Base-by-base conservation (phyloP, 2,329 filamentous ascomycete genomes). In the Monilinia aucupariae region DNA sequence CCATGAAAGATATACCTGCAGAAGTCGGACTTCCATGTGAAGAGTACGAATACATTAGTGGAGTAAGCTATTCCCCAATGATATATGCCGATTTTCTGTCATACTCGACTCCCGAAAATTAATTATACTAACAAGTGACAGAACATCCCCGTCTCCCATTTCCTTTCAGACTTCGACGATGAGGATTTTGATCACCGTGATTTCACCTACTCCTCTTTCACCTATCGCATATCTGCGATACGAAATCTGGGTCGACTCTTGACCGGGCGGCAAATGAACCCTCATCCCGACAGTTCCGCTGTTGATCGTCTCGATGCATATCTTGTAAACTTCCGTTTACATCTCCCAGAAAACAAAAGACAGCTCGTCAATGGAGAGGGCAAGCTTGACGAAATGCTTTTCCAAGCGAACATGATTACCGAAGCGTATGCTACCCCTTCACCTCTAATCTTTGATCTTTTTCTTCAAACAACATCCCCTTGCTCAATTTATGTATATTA, bases 401-500 rank as follows among this genome's bases (percentile, higher is more conserved):
- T 96, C 76, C 91, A 96, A 74, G 92, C 90, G 0, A 88, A 90
- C 66, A 93, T 96, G 85, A 90, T 96, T 70, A 80, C 82, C 59
- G 78, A 83, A 61, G 75, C 75, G 69, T 73, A 69, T 68, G 71
- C 55, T 22, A 34, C 30, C 34, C 20, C 12, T 48, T 17, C n/a
- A 39, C 39, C 7, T 45, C 27, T 30, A 13, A 12, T 20, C 27
- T 20, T 17, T 9, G 7, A 4, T 20, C 34, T 15, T 48, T 20
- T 15, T 12, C 32, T 7, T n/a, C 9, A 20, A 43, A 52, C 3
- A 3, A 30, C 27, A 30, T 30, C 13, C 34, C 10, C 20, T 25
- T 34, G 30, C 25, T 41, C 25, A 25, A 27, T 17, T 6, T 32
- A 39, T 10, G 17, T 37, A 32, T 60, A 59, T 63, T 67, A 27